phyloP scores from a whole-genome alignment of 1,284 basidiomycete genomes.

The Fomes fomentarius region DNA sequence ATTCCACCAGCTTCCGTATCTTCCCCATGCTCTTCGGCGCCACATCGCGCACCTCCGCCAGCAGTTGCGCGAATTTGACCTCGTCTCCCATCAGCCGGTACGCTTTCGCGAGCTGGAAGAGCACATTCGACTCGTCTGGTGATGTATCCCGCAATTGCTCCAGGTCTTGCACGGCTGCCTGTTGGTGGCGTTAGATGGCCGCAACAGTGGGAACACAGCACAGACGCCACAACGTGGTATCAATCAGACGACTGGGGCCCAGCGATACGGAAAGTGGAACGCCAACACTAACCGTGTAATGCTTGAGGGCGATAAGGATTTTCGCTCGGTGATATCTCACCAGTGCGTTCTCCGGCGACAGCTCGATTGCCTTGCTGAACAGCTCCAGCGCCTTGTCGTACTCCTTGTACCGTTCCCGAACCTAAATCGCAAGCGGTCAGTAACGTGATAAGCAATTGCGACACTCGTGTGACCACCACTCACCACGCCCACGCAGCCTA shows the following conservation, averaged over 20 bases:
- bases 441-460: slow-evolving; percentile 18
- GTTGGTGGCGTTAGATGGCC: slow-evolving; percentile 20
- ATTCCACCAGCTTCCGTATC: slow-evolving; percentile 76
- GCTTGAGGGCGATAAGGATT: slow-evolving; percentile 81
- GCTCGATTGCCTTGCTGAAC: slow-evolving; percentile 78
- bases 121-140: slow-evolving; percentile 93
- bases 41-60: slow-evolving; percentile 87
- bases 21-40: slow-evolving; percentile 78
- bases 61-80: slow-evolving; percentile 78
- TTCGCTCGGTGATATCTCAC: slow-evolving; percentile 91
- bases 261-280: slow-evolving; percentile 19
- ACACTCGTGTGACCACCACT: slow-evolving; percentile 35
- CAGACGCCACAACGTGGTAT: slow-evolving; percentile 34
- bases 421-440: slow-evolving; percentile 49
- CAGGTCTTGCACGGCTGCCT: slow-evolving; percentile 83
- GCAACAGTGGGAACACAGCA: slow-evolving; percentile 27
- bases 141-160: slow-evolving; percentile 77
- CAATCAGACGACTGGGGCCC: slow-evolving; percentile 29
- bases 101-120: slow-evolving; percentile 92
- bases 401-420: slow-evolving; percentile 81
- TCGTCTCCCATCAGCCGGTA: slow-evolving; percentile 81
- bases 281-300: slow-evolving; percentile 71
- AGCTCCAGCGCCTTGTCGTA: slow-evolving; percentile 71
- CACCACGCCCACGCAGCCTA: slow-evolving; percentile 91
- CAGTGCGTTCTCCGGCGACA: slow-evolving; percentile 84